Evolutionary conservation across 176 grass and related monocot genomes (phyloP), one percentile per base, ranked within the genome.

Genomic region (Aegilops speltoides): DNA sequence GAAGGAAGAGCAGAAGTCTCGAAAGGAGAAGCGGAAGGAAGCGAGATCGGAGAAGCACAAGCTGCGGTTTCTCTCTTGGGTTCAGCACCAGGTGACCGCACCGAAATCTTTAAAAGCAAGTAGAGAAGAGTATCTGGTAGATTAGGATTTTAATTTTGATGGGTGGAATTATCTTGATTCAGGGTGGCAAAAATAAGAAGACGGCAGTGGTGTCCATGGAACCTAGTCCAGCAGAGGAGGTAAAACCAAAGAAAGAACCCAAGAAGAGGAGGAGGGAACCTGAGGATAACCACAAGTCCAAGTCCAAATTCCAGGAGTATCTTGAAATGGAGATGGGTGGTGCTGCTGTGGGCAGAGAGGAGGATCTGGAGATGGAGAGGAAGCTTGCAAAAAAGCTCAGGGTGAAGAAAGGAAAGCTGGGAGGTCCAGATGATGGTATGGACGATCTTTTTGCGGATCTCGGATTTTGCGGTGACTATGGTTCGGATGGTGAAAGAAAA

Each of bases 361-460:
- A 93, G 41, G 97, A 96, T 89, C 79, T 90, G 22, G 85, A 92
- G 82, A 73, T 88, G 68, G 94, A 99, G 84, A 99, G 83, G 64
- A 94, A 57, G 78, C 97, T 99, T 13, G 88, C 87, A 1, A 96
- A 96, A 82, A 99, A 90, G 83, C 94, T 99, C 68, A 94, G 89
- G 83, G 89, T 96, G 89, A 96, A 94, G 72, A 92, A 93, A 72
- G 87, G 94, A n/a, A 96, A 95, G 73, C 26, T 96, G 79, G 84
- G 80, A 15, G 94, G 94, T 22, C 89, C 88, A 6, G 80, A 90
- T 85, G 97, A 99, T 60, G 94, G 94, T 34, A 89, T 99, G 78
- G 91, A 94, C 28, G 81, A 63, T 33, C 82, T 93, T 52, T 93
- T 98, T 23, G 91, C 61, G 4, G 91, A 82, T 64, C 83, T 93